Evolutionary conservation across 306 rosid genomes (phyloP), one percentile per base, ranked within the genome.

Genomic region (Vigna hirtella): DNA sequence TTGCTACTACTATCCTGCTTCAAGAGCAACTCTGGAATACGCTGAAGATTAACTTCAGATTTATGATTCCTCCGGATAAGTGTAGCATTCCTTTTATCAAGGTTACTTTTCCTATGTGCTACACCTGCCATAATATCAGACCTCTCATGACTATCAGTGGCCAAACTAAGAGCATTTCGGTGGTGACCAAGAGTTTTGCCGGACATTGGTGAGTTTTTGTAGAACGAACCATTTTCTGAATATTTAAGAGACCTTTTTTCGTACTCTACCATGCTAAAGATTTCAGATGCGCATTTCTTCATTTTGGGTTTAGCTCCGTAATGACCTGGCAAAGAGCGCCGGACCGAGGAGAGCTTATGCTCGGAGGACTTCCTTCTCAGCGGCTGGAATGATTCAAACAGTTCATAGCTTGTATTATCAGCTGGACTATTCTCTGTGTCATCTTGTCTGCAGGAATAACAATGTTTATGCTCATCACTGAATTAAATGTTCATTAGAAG

Each of bases 151-250:
- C 83, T 85, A 76, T 89, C 96, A 53, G 59, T 75, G 43, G 79
- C 83, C 73, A 88, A 52, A 77, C 98, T 87, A 77, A 15, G 83
- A 52, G 97, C 84, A 80, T 89, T 93, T 68, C 80, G 82, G 74
- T 77, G 83, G 56, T 20, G 77, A 64, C 76, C 76, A 66, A 40
- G 50, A 42, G 72, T 43, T 42, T 56, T 79, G 40, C 61, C 45
- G 10, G 87, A 59, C 53, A 20, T 32, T 12, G 48, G 73, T 20
- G 82, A 73, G 42, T 86, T 24, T 34, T 61, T 51, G 48, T 68
- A n/a, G 32, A 50, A 47, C n/a, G 77, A 69, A 36, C 55, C 82
- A 13, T 84, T 84, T 40, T 86, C 89, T 65, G 81, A 52, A 83
- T 73, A 77, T 59, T 66, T 78, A 16, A 74, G 52, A 18, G 58